A percentile compares a stretch with the other conserved stretches of the same genome.
These are phyloP conservation scores for Pholiota conissans DNA, from an alignment of 768 basidiomycete species.

Conservation along the genomic window DNA sequence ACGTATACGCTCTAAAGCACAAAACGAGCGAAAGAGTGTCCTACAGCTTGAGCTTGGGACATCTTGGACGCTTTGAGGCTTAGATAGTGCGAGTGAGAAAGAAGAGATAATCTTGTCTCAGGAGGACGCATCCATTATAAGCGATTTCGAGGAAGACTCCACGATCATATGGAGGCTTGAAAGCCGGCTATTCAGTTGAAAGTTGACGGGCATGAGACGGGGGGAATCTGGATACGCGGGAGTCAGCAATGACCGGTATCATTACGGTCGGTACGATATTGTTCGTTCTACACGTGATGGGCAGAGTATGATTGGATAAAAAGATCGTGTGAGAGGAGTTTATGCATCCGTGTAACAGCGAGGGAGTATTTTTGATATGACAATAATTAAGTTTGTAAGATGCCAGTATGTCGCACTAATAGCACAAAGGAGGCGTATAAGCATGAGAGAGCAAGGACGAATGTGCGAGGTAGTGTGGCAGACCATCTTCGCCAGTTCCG, in stretches of 20 bases:
- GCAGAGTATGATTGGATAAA: conserved; percentile 8
- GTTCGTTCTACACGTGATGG: conserved; percentile 14
- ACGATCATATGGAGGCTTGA: conserved; percentile 1
- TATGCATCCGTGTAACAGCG: background rate
- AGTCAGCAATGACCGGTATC: background rate
- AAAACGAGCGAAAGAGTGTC: background rate
- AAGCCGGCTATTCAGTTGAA: conserved; percentile 7
- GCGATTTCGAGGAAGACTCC: background rate
- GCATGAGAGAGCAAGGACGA: conserved; percentile 5
- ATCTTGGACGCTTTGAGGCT: conserved; percentile 3
- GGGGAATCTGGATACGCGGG: background rate
- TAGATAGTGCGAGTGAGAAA: background rate
- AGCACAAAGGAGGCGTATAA: conserved; percentile 6
- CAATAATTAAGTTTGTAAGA: background rate
- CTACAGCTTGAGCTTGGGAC: conserved; percentile 11
- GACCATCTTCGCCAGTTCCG: conserved; percentile 5
- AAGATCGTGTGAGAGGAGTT: background rate
- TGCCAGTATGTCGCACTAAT: background rate
- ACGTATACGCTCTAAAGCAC: background rate
- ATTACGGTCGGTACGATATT: background rate
- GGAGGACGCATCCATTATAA: conserved; percentile 2
- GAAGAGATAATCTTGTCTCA: background rate
- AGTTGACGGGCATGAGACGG: conserved; percentile 3
- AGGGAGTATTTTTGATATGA: background rate
- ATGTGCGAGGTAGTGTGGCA: background rate